These are phyloP conservation scores for Herpetomonas muscarum DNA, from an alignment of 208 protist genomes.

Conservation along the genomic window DNA sequence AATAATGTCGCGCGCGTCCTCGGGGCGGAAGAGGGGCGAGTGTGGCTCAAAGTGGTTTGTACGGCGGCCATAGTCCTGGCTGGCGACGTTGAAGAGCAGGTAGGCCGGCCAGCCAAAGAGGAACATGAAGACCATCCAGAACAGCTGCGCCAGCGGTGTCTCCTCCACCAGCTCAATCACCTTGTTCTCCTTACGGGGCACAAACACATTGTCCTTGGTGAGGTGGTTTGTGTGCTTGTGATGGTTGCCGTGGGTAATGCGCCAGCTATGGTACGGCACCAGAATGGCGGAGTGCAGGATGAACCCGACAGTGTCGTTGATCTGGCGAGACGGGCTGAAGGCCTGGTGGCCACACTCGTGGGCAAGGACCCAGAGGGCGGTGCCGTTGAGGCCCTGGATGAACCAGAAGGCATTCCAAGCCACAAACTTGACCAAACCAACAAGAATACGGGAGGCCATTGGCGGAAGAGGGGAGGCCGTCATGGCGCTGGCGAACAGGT, in stretches of 20 bases:
- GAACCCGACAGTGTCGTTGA: conserved; percentile 91
- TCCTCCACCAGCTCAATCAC: conserved; percentile 71
- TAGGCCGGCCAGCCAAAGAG: conserved; percentile 89
- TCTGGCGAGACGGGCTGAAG: conserved; percentile 62
- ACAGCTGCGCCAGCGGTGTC: conserved; percentile 52
- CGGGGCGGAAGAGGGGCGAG: conserved; percentile 76
- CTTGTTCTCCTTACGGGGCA: conserved; percentile 55
- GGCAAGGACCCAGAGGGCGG: conserved; percentile 91
- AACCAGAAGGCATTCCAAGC: conserved; percentile 77
- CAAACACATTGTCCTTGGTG: conserved; percentile 86
- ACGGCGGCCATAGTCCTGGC: conserved; percentile 65
- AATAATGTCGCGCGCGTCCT: conserved; percentile 63
- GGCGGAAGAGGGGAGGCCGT: conserved; percentile 3
- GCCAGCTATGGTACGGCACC: conserved; percentile 93
- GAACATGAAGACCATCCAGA: conserved; percentile 58
- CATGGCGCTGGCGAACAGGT: conserved; percentile 16
- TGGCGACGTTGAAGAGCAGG: conserved; percentile 75
- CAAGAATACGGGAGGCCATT: conserved; percentile 11
- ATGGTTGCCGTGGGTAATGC: conserved; percentile 90
- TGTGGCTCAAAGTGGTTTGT: conserved; percentile 82
- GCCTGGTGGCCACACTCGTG: conserved; percentile 95
- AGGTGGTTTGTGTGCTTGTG: conserved; percentile 95
- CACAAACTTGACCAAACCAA: conserved; percentile 31
- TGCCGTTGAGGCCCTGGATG: conserved; percentile 80
- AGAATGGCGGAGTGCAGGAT: conserved; percentile 86